Conservation (phyloP, 169 alveolate genomes). For the Plasmodium billcollinsi region DNA sequence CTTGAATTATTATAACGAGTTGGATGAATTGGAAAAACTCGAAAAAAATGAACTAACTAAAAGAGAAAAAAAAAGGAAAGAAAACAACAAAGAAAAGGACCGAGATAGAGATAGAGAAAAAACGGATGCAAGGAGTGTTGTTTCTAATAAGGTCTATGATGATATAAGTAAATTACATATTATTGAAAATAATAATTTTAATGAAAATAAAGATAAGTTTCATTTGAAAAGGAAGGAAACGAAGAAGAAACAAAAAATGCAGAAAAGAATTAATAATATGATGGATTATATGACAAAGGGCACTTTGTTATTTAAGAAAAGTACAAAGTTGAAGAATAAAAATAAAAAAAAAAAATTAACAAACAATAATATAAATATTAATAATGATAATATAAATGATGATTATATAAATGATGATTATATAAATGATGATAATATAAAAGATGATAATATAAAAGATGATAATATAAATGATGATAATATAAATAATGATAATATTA, state of each 20-base stretch:
- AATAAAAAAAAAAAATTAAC: no score
- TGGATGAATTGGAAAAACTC: conserved; percentile 68
- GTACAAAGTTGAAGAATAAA: no score
- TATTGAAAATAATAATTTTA: neutral
- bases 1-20: conserved; percentile 60
- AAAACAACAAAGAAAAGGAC: conserved; percentile 1
- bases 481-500: no score
- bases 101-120: conserved; percentile 24
- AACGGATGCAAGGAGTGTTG: conserved; percentile 19
- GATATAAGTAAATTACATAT: conserved; percentile 39
- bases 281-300: neutral
- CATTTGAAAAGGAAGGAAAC: conserved; percentile 20
- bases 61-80: conserved; percentile 17
- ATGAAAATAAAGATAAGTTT: conserved; percentile 12
- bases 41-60: conserved; percentile 43
- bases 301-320: neutral
- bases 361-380: no score
- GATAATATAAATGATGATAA: no score
- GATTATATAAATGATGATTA: no score
- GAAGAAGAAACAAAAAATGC: neutral
- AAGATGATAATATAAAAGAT: no score
- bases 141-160: conserved; percentile 46
- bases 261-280: neutral
- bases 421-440: no score
- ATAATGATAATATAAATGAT: no score